Conservation (phyloP, 192 early-diverging fungal species). For the Backusella macrospora region DNA sequence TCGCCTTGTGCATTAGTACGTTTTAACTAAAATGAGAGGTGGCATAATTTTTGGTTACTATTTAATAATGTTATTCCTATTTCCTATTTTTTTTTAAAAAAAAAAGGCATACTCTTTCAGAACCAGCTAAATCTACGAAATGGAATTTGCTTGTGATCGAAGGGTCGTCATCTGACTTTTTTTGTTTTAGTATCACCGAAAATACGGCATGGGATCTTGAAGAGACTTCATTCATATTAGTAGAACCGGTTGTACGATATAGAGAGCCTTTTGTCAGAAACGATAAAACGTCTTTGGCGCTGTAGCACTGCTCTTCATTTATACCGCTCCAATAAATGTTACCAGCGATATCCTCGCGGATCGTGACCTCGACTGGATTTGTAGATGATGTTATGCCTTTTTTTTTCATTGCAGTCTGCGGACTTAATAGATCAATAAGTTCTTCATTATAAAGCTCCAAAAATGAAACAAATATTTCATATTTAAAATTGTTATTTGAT, state of each 20-base stretch:
- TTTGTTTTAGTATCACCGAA: slow-evolving; percentile 83
- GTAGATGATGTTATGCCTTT: background rate
- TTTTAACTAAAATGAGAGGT: slow-evolving; percentile 63
- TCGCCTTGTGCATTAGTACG: slow-evolving; percentile 90
- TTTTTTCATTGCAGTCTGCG: slow-evolving; percentile 33
- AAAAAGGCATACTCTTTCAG: slow-evolving; percentile 65
- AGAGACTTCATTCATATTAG: slow-evolving; percentile 93
- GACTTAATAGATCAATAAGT: slow-evolving; percentile 82
- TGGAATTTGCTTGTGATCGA: slow-evolving; percentile 79
- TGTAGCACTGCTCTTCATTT: slow-evolving; percentile 69
- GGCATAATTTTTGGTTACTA: background rate
- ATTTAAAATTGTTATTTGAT: slow-evolving; percentile 37
- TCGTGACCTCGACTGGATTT: slow-evolving; percentile 30
- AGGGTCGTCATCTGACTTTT: slow-evolving; percentile 45
- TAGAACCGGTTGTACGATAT: slow-evolving; percentile 78
- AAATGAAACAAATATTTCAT: slow-evolving; percentile 76
- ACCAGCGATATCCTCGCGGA: slow-evolving; percentile 86
- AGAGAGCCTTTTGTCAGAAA: slow-evolving; percentile 53
- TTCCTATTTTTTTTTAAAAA: background rate
- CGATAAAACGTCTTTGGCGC: slow-evolving; percentile 64
- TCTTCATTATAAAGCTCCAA: slow-evolving; percentile 97
- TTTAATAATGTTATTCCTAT: background rate
- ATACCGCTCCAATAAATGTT: slow-evolving; percentile 87
- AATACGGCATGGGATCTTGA: slow-evolving; percentile 98
- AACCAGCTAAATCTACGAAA: slow-evolving; percentile 98